Conservation (phyloP, 2,329 filamentous ascomycete species). For the Alternaria sp. region DNA sequence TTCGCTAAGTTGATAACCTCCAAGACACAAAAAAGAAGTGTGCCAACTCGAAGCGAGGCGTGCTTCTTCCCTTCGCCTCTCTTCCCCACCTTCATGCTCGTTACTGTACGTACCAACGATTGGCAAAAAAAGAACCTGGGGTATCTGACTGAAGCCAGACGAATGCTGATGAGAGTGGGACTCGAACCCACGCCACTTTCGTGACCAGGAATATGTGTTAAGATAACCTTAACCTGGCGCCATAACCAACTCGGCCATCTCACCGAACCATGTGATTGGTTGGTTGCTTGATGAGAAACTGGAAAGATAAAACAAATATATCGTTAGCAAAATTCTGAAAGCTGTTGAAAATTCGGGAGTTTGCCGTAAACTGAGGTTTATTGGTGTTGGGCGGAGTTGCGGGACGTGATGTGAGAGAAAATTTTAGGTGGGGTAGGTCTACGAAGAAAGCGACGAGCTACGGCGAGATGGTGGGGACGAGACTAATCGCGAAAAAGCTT, state of each 20-base stretch:
- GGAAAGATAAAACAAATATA: no score
- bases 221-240: not conserved
- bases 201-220: constrained; percentile 43
- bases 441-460: no score
- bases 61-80: not conserved
- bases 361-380: fast-evolving
- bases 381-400: not conserved
- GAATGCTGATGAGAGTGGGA: constrained; percentile 52
- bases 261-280: not conserved
- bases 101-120: not conserved
- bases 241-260: not conserved
- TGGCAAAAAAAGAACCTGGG: not conserved
- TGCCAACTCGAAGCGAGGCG: no score
- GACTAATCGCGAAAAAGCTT: no score
- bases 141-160: constrained; percentile 24
- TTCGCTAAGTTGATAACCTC: not conserved
- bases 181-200: constrained; percentile 53
- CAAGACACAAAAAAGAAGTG: not conserved
- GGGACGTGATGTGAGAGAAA: not conserved
- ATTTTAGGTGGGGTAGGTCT: not conserved
- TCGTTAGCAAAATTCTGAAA: no score
- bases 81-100: not conserved
- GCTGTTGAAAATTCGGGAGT: not conserved
- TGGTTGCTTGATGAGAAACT: not conserved
- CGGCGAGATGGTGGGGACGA: not conserved